A percentile compares a stretch with the other conserved stretches of the same genome.
Conservation (phyloP, 2,329 filamentous ascomycete species). For the Cordyceps farinosa region DNA sequence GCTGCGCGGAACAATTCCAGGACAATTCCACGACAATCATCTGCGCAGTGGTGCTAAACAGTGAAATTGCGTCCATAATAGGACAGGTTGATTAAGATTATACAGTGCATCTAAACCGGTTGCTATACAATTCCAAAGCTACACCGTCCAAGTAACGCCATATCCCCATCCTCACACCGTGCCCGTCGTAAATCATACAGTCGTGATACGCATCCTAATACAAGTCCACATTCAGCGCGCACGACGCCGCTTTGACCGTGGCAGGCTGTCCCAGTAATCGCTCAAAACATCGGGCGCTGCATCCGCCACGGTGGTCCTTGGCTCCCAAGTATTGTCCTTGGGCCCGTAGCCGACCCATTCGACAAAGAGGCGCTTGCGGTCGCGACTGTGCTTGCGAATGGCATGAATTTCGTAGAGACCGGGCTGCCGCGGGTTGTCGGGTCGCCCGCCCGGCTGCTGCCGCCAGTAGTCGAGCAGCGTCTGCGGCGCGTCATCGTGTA, state of each 20-base stretch:
- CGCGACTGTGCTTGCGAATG: conserved; percentile 30
- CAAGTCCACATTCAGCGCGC: neutral
- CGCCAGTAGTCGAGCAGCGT: conserved; percentile 34
- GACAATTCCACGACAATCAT: no score
- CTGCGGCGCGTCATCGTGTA: conserved; percentile 32
- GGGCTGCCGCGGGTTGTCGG: conserved; percentile 29
- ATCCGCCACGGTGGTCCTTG: conserved; percentile 25
- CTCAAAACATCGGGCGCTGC: conserved; percentile 27
- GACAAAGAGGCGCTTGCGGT: conserved; percentile 29
- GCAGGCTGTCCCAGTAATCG: conserved; percentile 27
- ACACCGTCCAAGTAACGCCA: neutral
- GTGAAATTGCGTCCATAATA: no score
- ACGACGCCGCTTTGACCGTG: conserved; percentile 9
- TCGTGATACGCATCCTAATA: neutral
- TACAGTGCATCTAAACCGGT: no score
- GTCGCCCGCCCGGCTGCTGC: conserved; percentile 27
- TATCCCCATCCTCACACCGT: neutral
- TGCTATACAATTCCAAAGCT: no score
- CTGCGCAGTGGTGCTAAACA: no score
- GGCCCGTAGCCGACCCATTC: conserved; percentile 36
- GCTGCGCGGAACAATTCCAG: no score
- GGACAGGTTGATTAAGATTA: no score
- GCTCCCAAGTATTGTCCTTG: conserved; percentile 31
- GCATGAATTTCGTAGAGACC: conserved; percentile 33
- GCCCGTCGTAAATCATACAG: neutral